Conservation (phyloP, 2,329 filamentous ascomycete species). For the Fusarium luffae region DNA sequence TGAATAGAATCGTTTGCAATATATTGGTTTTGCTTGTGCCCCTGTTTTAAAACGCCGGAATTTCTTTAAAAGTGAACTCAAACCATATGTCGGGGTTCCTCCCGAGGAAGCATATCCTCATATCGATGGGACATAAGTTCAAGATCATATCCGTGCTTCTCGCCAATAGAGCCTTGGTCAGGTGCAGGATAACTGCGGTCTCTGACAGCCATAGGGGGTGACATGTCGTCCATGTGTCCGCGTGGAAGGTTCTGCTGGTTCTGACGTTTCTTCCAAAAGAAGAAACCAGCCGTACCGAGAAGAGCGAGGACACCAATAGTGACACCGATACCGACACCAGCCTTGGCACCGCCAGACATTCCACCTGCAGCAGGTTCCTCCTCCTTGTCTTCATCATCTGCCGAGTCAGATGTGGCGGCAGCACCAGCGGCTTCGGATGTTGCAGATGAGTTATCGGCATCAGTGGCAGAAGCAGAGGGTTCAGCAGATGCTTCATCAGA, state of each 20-base stretch:
- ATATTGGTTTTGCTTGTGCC: constrained; percentile 18
- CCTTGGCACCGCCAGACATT: constrained; percentile 54
- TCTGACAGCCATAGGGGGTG: constrained; percentile 61
- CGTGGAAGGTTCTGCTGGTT: constrained; percentile 47
- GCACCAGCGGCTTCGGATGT: constrained; percentile 27
- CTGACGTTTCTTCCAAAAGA: constrained; percentile 48
- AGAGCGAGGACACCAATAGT: constrained; percentile 56
- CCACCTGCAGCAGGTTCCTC: constrained; percentile 34
- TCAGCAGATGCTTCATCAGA: constrained; percentile 28
- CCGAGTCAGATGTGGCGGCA: constrained; percentile 27
- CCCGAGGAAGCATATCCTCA: constrained; percentile 67
- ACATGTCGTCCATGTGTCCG: constrained; percentile 59
- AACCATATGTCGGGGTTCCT: constrained; percentile 60
- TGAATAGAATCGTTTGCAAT: constrained; percentile 13
- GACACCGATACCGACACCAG: constrained; percentile 62
- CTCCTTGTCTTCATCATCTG: constrained; percentile 24
- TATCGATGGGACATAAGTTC: constrained; percentile 65
- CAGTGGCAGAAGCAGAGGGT: constrained; percentile 26
- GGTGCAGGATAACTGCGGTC: constrained; percentile 53
- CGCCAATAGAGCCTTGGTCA: constrained; percentile 51
- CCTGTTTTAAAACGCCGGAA: constrained; percentile 15
- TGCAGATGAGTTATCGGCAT: constrained; percentile 26
- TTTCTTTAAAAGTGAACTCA: constrained; percentile 34
- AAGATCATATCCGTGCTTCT: constrained; percentile 57
- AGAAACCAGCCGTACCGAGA: constrained; percentile 53